phyloP scores from a whole-genome alignment of 2,329 filamentous ascomycete genomes.

The Leptographium radiaticola region DNA sequence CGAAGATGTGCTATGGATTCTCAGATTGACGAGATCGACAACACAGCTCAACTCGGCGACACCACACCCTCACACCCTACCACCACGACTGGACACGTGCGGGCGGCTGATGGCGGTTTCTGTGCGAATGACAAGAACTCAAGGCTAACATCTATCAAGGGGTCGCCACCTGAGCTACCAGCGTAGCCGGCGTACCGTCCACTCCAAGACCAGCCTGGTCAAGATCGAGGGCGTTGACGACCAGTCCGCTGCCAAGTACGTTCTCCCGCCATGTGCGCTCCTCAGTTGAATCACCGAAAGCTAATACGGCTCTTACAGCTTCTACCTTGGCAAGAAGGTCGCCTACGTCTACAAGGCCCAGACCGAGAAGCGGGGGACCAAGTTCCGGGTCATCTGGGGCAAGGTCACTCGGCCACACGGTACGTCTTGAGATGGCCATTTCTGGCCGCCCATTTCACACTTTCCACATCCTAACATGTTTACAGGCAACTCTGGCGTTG shows the following conservation, averaged over 20 bases:
- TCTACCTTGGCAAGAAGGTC: constrained; percentile 98
- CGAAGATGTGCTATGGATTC: too few species aligned
- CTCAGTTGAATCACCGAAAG: background rate
- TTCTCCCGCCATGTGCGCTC: background rate
- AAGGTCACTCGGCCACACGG: constrained; percentile 16
- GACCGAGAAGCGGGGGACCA: constrained; percentile 90
- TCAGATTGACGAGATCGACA: background rate
- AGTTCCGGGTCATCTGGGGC: constrained; percentile 63
- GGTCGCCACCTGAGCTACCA: constrained; percentile 98
- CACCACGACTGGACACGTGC: constrained; percentile 1
- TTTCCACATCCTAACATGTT: background rate
- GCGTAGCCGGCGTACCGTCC: constrained; percentile 84
- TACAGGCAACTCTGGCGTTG: constrained; percentile 89
- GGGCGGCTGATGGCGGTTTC: background rate
- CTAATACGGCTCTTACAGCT: constrained; percentile 31
- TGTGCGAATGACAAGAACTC: constrained; percentile 1
- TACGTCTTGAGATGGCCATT: background rate
- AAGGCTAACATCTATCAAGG: constrained; percentile 36
- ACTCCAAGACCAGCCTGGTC: constrained; percentile 84
- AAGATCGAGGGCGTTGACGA: constrained; percentile 98
- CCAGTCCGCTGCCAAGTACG: constrained; percentile 75
- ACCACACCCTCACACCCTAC: background rate
- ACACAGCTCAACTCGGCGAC: background rate
- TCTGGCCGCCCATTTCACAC: background rate
- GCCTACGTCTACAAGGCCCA: constrained; percentile 96